Conservation (phyloP, 805 yeast species). For the Wickerhamomyces rabaulensis region DNA sequence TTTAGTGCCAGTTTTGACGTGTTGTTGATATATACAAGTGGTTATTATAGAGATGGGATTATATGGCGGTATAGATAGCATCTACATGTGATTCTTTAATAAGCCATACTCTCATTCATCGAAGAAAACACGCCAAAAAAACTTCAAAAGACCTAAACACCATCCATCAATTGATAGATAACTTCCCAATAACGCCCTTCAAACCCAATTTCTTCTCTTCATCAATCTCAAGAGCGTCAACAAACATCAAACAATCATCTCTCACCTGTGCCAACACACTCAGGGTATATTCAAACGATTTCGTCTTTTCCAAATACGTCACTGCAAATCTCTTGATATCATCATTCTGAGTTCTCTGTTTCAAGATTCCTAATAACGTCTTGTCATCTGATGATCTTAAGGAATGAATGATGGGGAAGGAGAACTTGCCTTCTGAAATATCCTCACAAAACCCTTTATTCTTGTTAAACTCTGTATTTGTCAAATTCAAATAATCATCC, state of each 20-base stretch:
- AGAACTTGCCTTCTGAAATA: slow-evolving; percentile 82
- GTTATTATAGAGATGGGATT: no score
- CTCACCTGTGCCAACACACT: slow-evolving; percentile 9
- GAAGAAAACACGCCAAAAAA: no score
- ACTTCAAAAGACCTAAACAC: no score
- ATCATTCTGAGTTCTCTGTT: slow-evolving; percentile 44
- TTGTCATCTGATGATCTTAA: slow-evolving; percentile 34
- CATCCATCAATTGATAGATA: background rate
- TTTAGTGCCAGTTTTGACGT: no score
- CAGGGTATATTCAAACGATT: slow-evolving; percentile 17
- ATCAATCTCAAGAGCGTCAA: background rate
- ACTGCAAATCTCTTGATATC: slow-evolving; percentile 48
- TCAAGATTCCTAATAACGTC: slow-evolving; percentile 45
- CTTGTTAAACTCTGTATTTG: slow-evolving; percentile 41
- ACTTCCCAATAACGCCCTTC: background rate
- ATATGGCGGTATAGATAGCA: no score
- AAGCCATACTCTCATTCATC: no score
- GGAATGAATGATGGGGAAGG: slow-evolving; percentile 79
- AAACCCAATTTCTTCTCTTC: background rate
- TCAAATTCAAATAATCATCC: slow-evolving; percentile 77
- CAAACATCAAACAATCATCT: slow-evolving; percentile 3
- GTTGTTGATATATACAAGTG: no score
- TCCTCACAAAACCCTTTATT: slow-evolving; percentile 84
- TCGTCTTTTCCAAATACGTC: slow-evolving; percentile 33
- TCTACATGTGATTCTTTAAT: no score